Evolutionary conservation across 352 stramenopile species (phyloP), one percentile per base, ranked within the genome.

Genomic region (Phytophthora quininea): DNA sequence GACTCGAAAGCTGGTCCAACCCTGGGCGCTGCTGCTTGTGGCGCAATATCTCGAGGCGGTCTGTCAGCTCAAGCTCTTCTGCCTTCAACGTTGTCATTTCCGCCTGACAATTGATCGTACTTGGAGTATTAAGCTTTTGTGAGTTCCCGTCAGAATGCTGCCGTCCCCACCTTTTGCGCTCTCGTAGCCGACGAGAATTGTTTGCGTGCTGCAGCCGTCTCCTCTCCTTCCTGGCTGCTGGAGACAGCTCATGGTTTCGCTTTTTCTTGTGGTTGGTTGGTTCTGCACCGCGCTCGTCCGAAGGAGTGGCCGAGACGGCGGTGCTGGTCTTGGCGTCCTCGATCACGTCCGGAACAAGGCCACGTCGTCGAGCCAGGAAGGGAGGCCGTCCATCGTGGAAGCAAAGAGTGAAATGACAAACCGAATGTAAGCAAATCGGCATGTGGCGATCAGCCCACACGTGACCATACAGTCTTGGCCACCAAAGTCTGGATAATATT

Each of bases 1-100:
- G 70, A 3, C 78, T 58, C 8, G 77, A 54, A 35, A 47, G 53
- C 24, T 72, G 65, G 47, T 75, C 67, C 9, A 68, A 47, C 14
- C 76, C 70, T 38, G 73, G 42, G 35, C 50, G 33, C 30, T 80
- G 78, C 58, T 74, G 77, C 52, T 79, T 67, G 48, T 68, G 67
- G 4, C 77, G 71, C 54, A 86, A 38, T 8, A 51, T 51, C 54
- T 65, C 68, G 0, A 86, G 56, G 19, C 19, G 19, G 19, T 24
- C 10, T 80, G 71, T 19, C 38, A 49, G 12, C 67, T 80, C 11
- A 86, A 68, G 40, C 70, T 74, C 62, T 48, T 73, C 51, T 27
- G 74, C 49, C 49, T 54, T 53, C 50, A 47, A 51, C 11, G 11
- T 12, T 14, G 15, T 6, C 4, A 40, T 12, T 31, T 61, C 40